Conservation (phyloP, 73 alveolate species). For the Uronychia setigera region DNA sequence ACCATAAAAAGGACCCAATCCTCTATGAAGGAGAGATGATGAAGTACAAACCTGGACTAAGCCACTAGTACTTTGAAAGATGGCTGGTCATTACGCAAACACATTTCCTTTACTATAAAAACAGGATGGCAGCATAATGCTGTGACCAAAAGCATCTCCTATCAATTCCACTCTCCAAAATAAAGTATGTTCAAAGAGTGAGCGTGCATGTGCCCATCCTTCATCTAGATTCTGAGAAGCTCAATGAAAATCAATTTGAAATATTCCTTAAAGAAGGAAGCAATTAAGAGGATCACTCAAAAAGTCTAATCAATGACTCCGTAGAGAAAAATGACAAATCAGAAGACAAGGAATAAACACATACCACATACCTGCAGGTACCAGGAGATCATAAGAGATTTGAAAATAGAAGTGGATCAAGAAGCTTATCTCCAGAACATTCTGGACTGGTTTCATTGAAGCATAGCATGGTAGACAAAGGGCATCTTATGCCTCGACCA, state of each 20-base stretch:
- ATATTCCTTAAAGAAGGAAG: constrained; percentile 10
- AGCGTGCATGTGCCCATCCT: constrained; percentile 34
- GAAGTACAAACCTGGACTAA: constrained; percentile 52
- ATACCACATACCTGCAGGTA: no score
- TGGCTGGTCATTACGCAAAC: constrained; percentile 29
- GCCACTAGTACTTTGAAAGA: constrained; percentile 29
- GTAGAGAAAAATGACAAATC: no score
- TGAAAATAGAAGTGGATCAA: no score
- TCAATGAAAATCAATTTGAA: constrained; percentile 26
- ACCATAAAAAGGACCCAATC: background rate
- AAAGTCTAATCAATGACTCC: background rate
- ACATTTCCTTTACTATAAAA: constrained; percentile 34
- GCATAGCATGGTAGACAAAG: no score
- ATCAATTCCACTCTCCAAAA: constrained; percentile 17
- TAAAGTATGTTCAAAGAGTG: constrained; percentile 22
- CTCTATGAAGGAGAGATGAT: constrained; percentile 31
- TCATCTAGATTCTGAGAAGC: constrained; percentile 9
- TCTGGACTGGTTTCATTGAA: no score
- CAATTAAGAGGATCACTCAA: background rate
- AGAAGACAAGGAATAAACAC: background rate
- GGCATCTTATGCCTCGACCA: no score
- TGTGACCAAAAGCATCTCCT: constrained; percentile 19
- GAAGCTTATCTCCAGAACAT: no score
- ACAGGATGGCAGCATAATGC: constrained; percentile 24
- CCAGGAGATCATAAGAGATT: no score